phyloP scores from a whole-genome alignment of 371 early-diverging fungal genomes.

The Saksenaea oblongispora region DNA sequence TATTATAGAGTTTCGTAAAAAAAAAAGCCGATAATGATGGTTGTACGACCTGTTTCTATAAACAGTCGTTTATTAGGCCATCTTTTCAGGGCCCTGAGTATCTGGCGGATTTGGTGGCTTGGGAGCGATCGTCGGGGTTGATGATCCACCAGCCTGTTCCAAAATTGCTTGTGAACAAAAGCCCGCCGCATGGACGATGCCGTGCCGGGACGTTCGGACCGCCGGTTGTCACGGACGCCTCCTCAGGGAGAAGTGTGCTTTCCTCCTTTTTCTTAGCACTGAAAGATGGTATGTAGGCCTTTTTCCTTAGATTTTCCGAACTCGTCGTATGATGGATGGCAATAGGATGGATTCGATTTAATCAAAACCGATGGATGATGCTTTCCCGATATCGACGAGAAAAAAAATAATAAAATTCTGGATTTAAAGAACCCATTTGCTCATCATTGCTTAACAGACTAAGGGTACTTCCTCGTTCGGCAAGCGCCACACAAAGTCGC shows the following conservation, averaged over 20 bases:
- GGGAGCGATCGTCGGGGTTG: no score
- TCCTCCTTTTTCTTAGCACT: slow-evolving; percentile 3
- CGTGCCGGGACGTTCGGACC: slow-evolving; percentile 1
- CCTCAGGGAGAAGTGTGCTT: background rate
- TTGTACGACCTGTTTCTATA: no score
- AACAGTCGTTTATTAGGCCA: no score
- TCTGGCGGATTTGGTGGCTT: no score
- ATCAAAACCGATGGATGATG: background rate
- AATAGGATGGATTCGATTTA: background rate
- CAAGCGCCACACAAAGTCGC: slow-evolving; percentile 99
- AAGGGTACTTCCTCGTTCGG: slow-evolving; percentile 99
- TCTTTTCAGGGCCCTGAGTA: no score
- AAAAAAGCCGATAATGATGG: no score
- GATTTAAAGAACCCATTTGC: background rate
- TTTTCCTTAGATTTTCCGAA: background rate
- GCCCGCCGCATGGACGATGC: background rate
- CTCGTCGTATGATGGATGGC: slow-evolving; percentile 4
- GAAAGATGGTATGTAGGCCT: slow-evolving; percentile 1
- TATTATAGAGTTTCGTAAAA: no score
- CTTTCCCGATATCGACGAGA: background rate
- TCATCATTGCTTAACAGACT: slow-evolving; percentile 57
- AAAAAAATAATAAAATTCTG: background rate
- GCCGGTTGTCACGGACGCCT: background rate
- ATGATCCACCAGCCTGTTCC: no score
- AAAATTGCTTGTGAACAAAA: background rate